Percentiles rank a stretch among this genome's conserved stretches.
phyloP scores from a whole-genome alignment of 192 early-diverging fungal species.

The Entomortierella lignicola region DNA sequence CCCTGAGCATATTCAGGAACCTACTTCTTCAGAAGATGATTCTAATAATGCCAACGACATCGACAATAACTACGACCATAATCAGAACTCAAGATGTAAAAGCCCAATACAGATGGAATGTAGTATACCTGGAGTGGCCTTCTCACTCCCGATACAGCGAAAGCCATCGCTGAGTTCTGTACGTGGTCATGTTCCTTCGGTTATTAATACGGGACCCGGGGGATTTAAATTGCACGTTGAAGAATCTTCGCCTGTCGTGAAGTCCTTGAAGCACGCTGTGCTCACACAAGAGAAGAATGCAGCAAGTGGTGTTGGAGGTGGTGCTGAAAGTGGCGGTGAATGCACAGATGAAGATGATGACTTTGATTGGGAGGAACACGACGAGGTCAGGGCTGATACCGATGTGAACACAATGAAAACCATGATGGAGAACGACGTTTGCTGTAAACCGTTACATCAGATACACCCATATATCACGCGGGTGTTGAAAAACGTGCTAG shows the following conservation, averaged over 20 bases:
- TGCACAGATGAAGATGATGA: slow-evolving; percentile 14
- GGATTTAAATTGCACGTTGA: slow-evolving; percentile 17
- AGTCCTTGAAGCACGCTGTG: background rate
- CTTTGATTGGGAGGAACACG: slow-evolving; percentile 46
- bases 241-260: slow-evolving; percentile 12
- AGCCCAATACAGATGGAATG: background rate
- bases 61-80: no score
- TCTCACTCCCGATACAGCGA: background rate
- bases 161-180: slow-evolving; percentile 28
- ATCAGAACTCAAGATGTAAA: no score
- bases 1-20: background rate
- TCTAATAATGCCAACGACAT: background rate
- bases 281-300: background rate
- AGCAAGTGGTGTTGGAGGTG: background rate
- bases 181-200: slow-evolving; percentile 24
- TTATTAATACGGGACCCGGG: slow-evolving; percentile 23
- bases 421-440: slow-evolving; percentile 23
- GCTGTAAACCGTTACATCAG: slow-evolving; percentile 15
- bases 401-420: background rate
- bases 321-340: background rate
- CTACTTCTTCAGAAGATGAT: background rate
- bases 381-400: slow-evolving; percentile 6
- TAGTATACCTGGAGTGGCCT: no score
- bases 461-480: slow-evolving; percentile 18
- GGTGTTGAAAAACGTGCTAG: slow-evolving; percentile 8